Base-by-base conservation (phyloP, 2,329 filamentous ascomycete genomes). In the Aspergillaceae sp. region DNA sequence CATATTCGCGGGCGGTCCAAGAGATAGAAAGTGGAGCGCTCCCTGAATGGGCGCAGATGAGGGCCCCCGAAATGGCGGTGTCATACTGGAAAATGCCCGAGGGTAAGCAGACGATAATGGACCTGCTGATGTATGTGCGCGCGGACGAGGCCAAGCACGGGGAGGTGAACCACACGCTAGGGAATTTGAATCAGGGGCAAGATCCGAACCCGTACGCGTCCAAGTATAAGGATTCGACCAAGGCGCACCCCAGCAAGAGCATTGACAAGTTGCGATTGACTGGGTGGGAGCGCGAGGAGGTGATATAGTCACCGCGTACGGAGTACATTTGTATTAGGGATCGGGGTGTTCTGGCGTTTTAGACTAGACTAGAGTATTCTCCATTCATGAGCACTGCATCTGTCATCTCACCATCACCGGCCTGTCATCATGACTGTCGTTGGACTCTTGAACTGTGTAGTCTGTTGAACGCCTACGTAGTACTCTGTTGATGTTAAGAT, bases 71-170 rank as follows among this genome's bases (percentile, higher is more conserved):
- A 49, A 89, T 98, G 54, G 92, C 92, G 0, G 69, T 96, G 42
- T 77, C 82, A 54, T 98, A 98, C 70, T 98, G 90, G 88, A 81
- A 86, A 37, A 96, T 98, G 82, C 89, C 90, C 0, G 84, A 95
- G 64, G 85, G 81, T 2, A 74, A 84, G 48, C 78, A 83, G 28
- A 86, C 82, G 1, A 95, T 98, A 87, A 79, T 77, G 57, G 88
- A 97, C 60, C 69, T 97, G 50, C 76, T 97, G 44, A 71, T 92
- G 43, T 96, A 97, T 64, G 86, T 96, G 55, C 79, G 90, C 29
- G 87, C 86, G n/a, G 86, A 91, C 61, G 89, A 95, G 67, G 87
- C 87, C 3, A 86, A 87, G 64, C 89, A 94, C 62, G 78, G 92
- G 32, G 92, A 95, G 61, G 91, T 97, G 57, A 97, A 98, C 69